Conservation (phyloP, 305 asterid species). For the Rubia peregrina region DNA sequence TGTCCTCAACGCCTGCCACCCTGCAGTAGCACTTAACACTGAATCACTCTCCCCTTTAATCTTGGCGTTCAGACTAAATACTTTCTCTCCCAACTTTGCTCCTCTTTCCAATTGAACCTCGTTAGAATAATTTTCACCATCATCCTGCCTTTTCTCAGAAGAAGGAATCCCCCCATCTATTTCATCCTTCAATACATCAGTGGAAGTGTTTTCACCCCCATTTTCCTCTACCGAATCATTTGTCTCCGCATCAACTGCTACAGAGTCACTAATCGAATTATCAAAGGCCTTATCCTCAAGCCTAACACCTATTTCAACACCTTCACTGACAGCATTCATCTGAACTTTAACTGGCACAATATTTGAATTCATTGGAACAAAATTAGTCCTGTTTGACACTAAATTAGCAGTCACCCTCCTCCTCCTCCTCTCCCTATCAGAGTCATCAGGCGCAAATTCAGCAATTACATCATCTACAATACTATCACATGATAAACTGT, state of each 20-base stretch:
- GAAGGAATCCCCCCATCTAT: slow-evolving; percentile 24
- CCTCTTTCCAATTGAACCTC: slow-evolving; percentile 34
- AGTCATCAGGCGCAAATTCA: slow-evolving; percentile 86
- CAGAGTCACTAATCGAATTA: slow-evolving; percentile 22
- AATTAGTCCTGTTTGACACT: slow-evolving; percentile 17
- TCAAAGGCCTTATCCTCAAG: slow-evolving; percentile 23
- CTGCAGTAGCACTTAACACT: slow-evolving; percentile 64
- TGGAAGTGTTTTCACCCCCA: slow-evolving; percentile 19
- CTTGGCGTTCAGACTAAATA: slow-evolving; percentile 64
- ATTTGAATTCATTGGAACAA: slow-evolving; percentile 20
- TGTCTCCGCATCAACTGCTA: slow-evolving; percentile 15
- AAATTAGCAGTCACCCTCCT: slow-evolving; percentile 40
- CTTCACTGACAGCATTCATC: slow-evolving; percentile 27
- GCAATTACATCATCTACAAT: slow-evolving; percentile 86
- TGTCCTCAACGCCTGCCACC: slow-evolving; percentile 68
- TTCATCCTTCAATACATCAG: slow-evolving; percentile 19
- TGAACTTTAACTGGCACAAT: slow-evolving; percentile 33
- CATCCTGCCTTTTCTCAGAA: slow-evolving; percentile 20
- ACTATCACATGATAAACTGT: slow-evolving; percentile 54
- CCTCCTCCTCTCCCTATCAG: slow-evolving; percentile 72
- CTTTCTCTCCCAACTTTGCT: slow-evolving; percentile 34
- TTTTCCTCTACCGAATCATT: slow-evolving; percentile 11
- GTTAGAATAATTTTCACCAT: slow-evolving; percentile 21
- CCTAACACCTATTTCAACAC: slow-evolving; percentile 26
- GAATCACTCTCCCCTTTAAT: slow-evolving; percentile 52